Base-by-base conservation (phyloP, 768 basidiomycete genomes). In the Rhodotorula diobovata region DNA sequence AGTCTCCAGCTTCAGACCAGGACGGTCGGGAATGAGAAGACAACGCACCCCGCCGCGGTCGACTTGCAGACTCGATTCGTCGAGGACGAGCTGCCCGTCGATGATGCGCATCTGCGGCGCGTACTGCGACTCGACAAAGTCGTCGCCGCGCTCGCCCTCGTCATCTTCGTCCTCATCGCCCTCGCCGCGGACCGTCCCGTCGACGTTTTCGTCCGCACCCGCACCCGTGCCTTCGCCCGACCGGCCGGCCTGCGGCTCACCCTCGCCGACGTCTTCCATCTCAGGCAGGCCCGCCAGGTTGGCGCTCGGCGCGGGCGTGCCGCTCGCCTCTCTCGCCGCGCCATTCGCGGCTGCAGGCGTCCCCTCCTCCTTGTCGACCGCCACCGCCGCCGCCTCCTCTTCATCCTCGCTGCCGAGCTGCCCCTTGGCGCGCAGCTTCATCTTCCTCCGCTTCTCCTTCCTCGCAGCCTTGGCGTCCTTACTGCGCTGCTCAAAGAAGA, bases 101-200 rank as follows among this genome's bases (percentile, higher is more conserved):
- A 90, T 91, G 64, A 92, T 88, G 46, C 90, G 87, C 73, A 95
- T 86, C 81, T 93, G 92, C 11, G 90, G 90, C 72, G 88, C 92
- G 77, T 85, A 90, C 77, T 89, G 83, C 12, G 84, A 81, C 77
- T 92, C 92, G 76, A 90, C 87, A 73, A 91, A 90, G 6, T 69
- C 77, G 34, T 74, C 78, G 25, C 84, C 87, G 56, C 83, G 85
- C 41, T 83, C 84, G n/a, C 83, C 81, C 37, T 85, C 86, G 12
- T 77, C 80, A 23, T 57, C 65, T 74, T 72, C 75, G 20, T 62
- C 63, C 23, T 43, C 37, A n/a, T 18, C 35, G 39, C 35, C 37
- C 14, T 35, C 32, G 32, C 16, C 45, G 18, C 2, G 15, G 14
- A 7, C 39, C 1, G 37, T 12, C 37, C 10, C 41, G 4, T 23